Percentiles rank a stretch among this genome's conserved stretches.
These are phyloP conservation scores for Prunus fruticosa DNA, from an alignment of 306 rosid genomes.

Conservation along the genomic window DNA sequence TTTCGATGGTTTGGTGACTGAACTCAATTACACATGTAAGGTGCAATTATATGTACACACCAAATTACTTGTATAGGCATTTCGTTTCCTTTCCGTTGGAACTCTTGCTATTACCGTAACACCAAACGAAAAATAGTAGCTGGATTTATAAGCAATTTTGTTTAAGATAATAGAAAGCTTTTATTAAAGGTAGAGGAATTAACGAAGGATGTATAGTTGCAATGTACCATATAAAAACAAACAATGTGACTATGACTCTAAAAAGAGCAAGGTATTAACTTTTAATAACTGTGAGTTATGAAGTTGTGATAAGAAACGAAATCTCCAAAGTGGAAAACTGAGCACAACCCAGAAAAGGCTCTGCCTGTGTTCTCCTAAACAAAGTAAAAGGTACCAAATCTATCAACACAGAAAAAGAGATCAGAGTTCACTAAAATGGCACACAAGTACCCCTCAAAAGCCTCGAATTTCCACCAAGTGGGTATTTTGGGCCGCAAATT, in stretches of 20 bases:
- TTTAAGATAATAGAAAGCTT: not conserved
- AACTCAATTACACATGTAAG: not conserved
- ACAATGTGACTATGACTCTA: slow-evolving; percentile 35
- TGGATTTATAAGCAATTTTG: not conserved
- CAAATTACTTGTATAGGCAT: not conserved
- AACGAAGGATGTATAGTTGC: not conserved
- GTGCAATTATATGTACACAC: not conserved
- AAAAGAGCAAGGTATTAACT: not conserved
- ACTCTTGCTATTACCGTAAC: not conserved
- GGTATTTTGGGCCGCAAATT: slow-evolving; percentile 6
- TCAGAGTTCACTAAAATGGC: slow-evolving; percentile 7
- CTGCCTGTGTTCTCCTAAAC: slow-evolving; percentile 44
- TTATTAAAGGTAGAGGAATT: not conserved
- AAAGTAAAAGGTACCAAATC: slow-evolving; percentile 35
- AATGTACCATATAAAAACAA: slow-evolving; percentile 25
- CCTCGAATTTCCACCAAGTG: slow-evolving; percentile 26
- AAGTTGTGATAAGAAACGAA: slow-evolving; percentile 22
- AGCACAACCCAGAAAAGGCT: slow-evolving; percentile 52
- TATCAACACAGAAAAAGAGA: slow-evolving; percentile 19
- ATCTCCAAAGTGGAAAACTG: slow-evolving; percentile 37
- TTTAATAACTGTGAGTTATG: not conserved
- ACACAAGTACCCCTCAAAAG: not conserved
- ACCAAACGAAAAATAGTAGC: not conserved
- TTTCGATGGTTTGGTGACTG: not conserved
- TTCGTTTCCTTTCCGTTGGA: not conserved